A percentile compares a stretch with the other conserved stretches of the same genome.
These are phyloP conservation scores for Sclerotinia subarctica DNA, from an alignment of 2,329 filamentous ascomycete species.

Conservation along the genomic window DNA sequence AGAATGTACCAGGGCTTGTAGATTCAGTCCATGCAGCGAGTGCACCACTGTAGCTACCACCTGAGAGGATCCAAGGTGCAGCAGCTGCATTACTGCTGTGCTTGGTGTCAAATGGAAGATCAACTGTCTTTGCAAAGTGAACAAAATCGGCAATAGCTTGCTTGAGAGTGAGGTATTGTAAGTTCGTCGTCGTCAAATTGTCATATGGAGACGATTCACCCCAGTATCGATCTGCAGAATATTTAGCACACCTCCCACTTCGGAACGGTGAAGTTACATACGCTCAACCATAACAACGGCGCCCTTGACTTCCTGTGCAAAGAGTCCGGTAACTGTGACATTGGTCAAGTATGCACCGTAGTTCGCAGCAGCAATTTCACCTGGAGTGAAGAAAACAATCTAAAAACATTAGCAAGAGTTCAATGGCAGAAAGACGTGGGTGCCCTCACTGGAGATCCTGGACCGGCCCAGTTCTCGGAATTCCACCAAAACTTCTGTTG, in stretches of 20 bases:
- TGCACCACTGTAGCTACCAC: conserved; percentile 56
- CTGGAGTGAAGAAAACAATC: conserved; percentile 52
- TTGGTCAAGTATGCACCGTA: conserved; percentile 52
- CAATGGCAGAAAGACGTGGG: conserved; percentile 10
- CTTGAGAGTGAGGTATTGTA: conserved; percentile 53
- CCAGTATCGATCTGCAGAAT: conserved; percentile 51
- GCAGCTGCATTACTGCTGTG: conserved; percentile 48
- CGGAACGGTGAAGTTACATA: conserved; percentile 32
- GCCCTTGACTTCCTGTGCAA: conserved; percentile 51
- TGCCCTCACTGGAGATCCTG: conserved; percentile 49
- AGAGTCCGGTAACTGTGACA: conserved; percentile 47
- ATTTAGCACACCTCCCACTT: neutral
- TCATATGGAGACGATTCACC: conserved; percentile 53
- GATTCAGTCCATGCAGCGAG: conserved; percentile 55
- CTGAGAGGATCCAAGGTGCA: conserved; percentile 55
- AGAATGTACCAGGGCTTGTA: conserved; percentile 53
- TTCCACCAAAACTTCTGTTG: conserved; percentile 53
- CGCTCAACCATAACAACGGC: conserved; percentile 56
- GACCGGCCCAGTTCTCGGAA: conserved; percentile 50
- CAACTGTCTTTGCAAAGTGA: conserved; percentile 51
- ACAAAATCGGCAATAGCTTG: conserved; percentile 53
- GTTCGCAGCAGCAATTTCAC: conserved; percentile 47
- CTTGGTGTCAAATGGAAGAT: conserved; percentile 52
- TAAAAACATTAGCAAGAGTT: conserved; percentile 25
- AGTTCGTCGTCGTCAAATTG: conserved; percentile 49